Base-by-base conservation (phyloP, 257 asterid species). In the Parsonsia alboflavescens region DNA sequence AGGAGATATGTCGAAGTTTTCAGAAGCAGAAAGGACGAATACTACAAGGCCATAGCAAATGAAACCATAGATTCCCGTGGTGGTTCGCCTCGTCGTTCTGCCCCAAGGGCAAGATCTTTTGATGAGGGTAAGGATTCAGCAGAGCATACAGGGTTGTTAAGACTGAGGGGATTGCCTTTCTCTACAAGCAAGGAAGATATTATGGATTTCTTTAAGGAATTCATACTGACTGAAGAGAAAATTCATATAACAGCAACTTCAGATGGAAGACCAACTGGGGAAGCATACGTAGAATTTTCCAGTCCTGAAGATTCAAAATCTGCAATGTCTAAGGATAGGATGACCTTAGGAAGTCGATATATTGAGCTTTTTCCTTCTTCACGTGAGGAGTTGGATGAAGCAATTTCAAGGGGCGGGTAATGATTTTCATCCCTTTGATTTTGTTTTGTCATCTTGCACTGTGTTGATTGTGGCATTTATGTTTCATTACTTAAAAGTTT, bases 1-100 rank as follows among this genome's bases (percentile, higher is more conserved):
- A 81, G 94, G 86, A 89, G 98, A 83, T 94, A 94, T 75, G 96
- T 94, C 54, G 99, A 94, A 86, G 99, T 94, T 79, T 91, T 91
- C 76, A 84, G 90, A 78, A 88, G 99, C 82, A 84, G 91, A 79
- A 92, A 88, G 80, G 94, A 92, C 33, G 99, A 94, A 63, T 94
- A 94, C 74, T 94, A 92, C 73, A 90, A 85, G 88, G 99, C 99
- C 64, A 87, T 94, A 73, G 92, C 98, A 10, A 80, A 85, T 83
- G 97, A 92, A 84, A 86, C 86, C 67, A 79, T 80, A 56, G 96
- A 92, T 84, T 85, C 89, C 74, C 86, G 93, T 68, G 85, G 91
- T 54, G 86, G 88, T 74, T 89, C 97, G 16, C 93, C 96, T 59
- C 93, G 86, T 5, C 96, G 90, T 70, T 80, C 85, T 71, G 84